Evolutionary conservation across 2,329 filamentous ascomycete genomes (phyloP), one percentile per base, ranked within the genome.

Genomic region (Cercospora sp.): DNA sequence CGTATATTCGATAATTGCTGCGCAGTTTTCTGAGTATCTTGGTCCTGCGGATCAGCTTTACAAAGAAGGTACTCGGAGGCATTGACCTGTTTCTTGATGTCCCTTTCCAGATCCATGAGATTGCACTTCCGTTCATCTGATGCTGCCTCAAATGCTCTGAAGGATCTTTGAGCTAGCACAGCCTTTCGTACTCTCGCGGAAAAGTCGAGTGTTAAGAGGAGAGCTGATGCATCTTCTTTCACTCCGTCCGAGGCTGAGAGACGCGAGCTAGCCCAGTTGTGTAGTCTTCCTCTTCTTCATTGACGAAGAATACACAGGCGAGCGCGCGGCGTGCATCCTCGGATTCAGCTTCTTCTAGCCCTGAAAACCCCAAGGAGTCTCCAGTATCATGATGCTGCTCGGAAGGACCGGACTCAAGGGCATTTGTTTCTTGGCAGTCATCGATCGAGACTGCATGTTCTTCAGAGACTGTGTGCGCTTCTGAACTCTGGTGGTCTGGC

Each of bases 271-370:
- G 61, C 12, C 61, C 61, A 18, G 51, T n/a, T 8, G 26, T 34
- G 12, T 55, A 64, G 24, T 64, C 61, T 30, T 26, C 49, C 51
- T 64, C 61, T 13, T 64, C 61, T 26, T 53, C 43, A 24, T 18
- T 12, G 28, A 12, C 61, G 34, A 61, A 61, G 21, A 13, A 37
- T 7, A 61, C 8, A 16, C 40, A 61, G 5, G 32, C 24, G 12
- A 34, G 30, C 4, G 32, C 32, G 6, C 21, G 58, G 2, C 32
- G 32, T 4, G n/a, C 32, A 2, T 61, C 28, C n/a, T 40, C 34
- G 7, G 58, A 26, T 13, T 12, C 34, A 12, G n/a, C 21, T n/a
- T 57, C 51, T 18, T 30, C 28, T 8, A 5, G 5, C 18, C 10
- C n/a, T 49, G n/a, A 21, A 18, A 21, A 8, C 1, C 21, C 43